Conservation (phyloP, 129 eudicot species). For the Flaveria linearis region DNA sequence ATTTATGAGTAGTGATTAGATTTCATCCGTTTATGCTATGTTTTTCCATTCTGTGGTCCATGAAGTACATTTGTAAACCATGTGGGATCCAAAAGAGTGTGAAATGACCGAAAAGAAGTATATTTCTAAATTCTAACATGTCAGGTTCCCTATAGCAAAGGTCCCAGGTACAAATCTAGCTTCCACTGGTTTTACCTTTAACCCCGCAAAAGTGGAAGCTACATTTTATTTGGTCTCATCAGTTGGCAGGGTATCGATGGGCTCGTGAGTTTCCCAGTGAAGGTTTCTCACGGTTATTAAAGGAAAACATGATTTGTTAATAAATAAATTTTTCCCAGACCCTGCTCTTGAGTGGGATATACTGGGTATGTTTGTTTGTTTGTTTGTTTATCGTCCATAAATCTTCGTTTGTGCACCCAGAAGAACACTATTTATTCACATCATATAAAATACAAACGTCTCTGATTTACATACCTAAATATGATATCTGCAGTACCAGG, state of each 20-base stretch:
- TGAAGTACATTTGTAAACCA: not conserved
- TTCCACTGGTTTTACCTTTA: too few relatives aligned
- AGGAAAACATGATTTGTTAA: not conserved
- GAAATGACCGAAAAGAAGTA: not conserved
- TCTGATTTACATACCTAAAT: slow-evolving; percentile 54
- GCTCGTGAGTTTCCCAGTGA: not conserved
- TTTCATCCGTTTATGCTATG: not conserved
- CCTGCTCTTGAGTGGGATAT: too few relatives aligned
- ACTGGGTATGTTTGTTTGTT: too few relatives aligned
- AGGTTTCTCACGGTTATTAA: not conserved
- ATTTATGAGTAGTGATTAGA: not conserved
- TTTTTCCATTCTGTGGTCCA: not conserved
- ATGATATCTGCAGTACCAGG: slow-evolving; percentile 88
- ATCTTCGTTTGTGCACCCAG: not conserved
- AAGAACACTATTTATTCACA: not conserved
- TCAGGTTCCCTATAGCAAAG: not conserved
- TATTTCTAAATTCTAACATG: not conserved
- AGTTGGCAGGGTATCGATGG: not conserved
- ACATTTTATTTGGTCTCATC: not conserved
- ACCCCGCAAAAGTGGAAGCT: not conserved
- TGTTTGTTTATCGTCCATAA: not conserved
- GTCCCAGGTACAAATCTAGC: too few relatives aligned
- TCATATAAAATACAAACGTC: not conserved
- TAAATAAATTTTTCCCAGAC: not conserved
- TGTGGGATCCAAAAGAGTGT: not conserved